A percentile compares a stretch with the other conserved stretches of the same genome.
These are phyloP conservation scores for Aspergillus sp. DNA, from an alignment of 2,329 filamentous ascomycete genomes.

Conservation along the genomic window DNA sequence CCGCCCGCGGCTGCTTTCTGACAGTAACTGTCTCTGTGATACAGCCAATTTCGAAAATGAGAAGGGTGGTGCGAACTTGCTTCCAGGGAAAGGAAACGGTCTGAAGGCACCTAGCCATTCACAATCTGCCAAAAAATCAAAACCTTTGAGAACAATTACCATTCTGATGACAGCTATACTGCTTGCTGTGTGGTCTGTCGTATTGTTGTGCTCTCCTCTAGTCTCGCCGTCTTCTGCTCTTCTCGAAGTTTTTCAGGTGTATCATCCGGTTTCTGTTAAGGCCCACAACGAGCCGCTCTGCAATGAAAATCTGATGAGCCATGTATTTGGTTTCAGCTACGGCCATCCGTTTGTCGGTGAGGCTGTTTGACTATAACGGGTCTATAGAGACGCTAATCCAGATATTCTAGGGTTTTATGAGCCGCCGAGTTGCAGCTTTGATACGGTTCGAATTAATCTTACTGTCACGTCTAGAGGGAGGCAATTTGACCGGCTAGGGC, in stretches of 20 bases:
- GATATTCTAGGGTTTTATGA: conserved; percentile 53
- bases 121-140: neutral
- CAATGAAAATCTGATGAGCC: conserved; percentile 58
- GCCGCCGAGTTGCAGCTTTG: conserved; percentile 69
- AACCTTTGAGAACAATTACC: neutral
- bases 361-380: conserved; percentile 22
- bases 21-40: neutral
- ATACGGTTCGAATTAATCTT: conserved; percentile 73
- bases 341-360: conserved; percentile 70
- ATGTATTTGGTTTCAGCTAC: conserved; percentile 72
- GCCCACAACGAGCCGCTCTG: conserved; percentile 28
- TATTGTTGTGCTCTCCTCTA: conserved; percentile 5
- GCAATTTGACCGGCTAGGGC: conserved; percentile 74
- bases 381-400: neutral
- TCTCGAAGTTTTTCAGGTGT: conserved; percentile 68
- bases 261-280: conserved; percentile 61
- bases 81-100: neutral
- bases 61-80: neutral
- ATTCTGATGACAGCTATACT: conserved; percentile 1
- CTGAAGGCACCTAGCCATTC: neutral
- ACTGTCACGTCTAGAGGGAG: conserved; percentile 69
- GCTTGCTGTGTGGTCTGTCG: neutral
- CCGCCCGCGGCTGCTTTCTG: neutral
- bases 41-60: neutral
- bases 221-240: conserved; percentile 17